Evolutionary conservation across 352 stramenopile genomes (phyloP).

Genomic region (Phytophthora boehmeriae): DNA sequence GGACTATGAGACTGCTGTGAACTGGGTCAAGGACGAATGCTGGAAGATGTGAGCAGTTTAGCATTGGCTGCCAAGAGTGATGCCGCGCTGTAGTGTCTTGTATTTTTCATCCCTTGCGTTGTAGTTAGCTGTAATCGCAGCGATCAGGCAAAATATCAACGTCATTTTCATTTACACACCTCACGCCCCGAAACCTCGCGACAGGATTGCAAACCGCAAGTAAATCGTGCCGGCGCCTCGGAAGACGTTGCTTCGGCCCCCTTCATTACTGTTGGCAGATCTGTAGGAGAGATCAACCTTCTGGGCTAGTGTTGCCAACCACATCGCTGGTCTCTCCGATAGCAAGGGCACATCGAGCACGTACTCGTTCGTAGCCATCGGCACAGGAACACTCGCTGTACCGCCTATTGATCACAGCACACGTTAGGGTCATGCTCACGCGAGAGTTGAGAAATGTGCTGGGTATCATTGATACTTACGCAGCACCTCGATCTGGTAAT

Average conservation of each 20-base stretch:
- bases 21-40: conserved; percentile 43
- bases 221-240: conserved; percentile 33
- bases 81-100: conserved; percentile 5
- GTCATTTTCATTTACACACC: conserved; percentile 15
- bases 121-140: conserved; percentile 22
- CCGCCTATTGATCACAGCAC: conserved; percentile 31
- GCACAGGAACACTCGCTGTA: conserved; percentile 36
- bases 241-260: background rate
- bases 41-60: conserved; percentile 20
- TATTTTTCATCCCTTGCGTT: conserved; percentile 20
- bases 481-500: conserved; percentile 42
- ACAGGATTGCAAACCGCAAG: conserved; percentile 41
- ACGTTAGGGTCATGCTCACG: background rate
- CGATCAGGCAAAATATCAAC: conserved; percentile 20
- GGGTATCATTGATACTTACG: conserved; percentile 43
- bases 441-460: background rate
- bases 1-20: conserved; percentile 39
- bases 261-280: background rate
- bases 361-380: conserved; percentile 44
- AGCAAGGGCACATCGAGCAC: conserved; percentile 50
- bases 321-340: conserved; percentile 11
- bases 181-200: conserved; percentile 18
- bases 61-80: conserved; percentile 9
- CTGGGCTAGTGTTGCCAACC: conserved; percentile 28
- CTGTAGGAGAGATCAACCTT: conserved; percentile 16